phyloP scores from a whole-genome alignment of 306 rosid genomes.

The Inga laurina region DNA sequence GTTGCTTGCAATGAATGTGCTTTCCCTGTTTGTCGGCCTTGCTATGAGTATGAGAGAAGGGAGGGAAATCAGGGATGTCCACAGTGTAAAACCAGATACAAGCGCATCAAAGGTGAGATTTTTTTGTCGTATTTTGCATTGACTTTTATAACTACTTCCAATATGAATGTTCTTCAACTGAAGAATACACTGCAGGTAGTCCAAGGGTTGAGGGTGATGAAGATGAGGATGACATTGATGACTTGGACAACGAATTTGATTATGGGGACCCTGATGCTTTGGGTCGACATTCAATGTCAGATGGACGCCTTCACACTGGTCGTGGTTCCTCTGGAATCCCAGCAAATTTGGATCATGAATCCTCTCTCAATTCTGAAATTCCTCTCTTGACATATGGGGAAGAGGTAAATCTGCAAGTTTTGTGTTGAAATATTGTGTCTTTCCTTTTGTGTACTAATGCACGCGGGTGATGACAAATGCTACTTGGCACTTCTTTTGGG shows the following conservation, averaged over 20 bases:
- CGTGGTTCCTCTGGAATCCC: slow-evolving; percentile 60
- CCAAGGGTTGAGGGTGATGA: slow-evolving; percentile 97
- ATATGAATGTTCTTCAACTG: slow-evolving; percentile 5
- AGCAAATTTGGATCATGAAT: slow-evolving; percentile 52
- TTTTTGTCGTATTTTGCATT: slow-evolving; percentile 12
- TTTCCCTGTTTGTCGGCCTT: slow-evolving; percentile 86
- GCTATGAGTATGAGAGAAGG: slow-evolving; percentile 83
- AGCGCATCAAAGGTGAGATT: slow-evolving; percentile 78
- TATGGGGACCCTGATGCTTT: slow-evolving; percentile 55
- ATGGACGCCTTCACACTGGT: slow-evolving; percentile 51
- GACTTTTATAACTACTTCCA: background rate
- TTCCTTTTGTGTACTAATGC: background rate
- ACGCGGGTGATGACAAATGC: background rate
- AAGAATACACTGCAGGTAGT: slow-evolving; percentile 61
- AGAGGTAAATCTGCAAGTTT: slow-evolving; percentile 60
- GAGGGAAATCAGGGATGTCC: slow-evolving; percentile 94
- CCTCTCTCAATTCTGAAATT: slow-evolving; percentile 72
- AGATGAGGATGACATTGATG: slow-evolving; percentile 92
- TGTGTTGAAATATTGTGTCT: slow-evolving; percentile 14
- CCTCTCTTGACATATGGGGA: slow-evolving; percentile 92
- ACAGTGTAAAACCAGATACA: slow-evolving; percentile 90
- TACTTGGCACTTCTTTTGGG: background rate
- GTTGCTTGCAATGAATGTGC: slow-evolving; percentile 98
- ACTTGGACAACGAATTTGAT: slow-evolving; percentile 87
- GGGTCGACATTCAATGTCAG: slow-evolving; percentile 46